Conservation (phyloP, 306 rosid species). For the Macrotyloma uniflorum region DNA sequence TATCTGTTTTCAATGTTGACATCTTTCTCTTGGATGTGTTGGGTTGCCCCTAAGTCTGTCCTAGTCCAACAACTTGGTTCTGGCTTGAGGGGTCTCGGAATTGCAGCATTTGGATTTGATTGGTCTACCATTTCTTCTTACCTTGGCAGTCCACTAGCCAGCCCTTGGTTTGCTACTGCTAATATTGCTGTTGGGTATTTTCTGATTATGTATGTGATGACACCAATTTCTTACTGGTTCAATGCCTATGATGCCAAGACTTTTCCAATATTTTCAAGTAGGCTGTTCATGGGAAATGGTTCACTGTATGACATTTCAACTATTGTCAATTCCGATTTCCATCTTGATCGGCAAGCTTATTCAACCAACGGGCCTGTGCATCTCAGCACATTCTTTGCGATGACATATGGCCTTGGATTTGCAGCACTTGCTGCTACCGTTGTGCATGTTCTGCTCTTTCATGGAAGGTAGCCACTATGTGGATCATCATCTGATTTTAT, state of each 20-base stretch:
- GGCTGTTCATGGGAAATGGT: conserved; percentile 67
- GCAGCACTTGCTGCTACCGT: conserved; percentile 78
- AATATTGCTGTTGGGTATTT: conserved; percentile 63
- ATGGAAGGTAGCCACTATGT: conserved; percentile 57
- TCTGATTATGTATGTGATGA: conserved; percentile 70
- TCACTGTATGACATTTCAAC: conserved; percentile 51
- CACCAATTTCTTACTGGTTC: conserved; percentile 62
- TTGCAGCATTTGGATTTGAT: conserved; percentile 75
- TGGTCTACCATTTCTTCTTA: conserved; percentile 76
- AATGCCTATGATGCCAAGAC: conserved; percentile 62
- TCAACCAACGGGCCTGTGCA: conserved; percentile 55
- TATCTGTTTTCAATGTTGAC: conserved; percentile 60
- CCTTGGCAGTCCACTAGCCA: conserved; percentile 79
- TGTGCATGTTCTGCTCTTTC: conserved; percentile 73
- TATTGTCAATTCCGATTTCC: conserved; percentile 64
- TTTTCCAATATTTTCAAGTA: conserved; percentile 66
- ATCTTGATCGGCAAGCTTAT: conserved; percentile 65
- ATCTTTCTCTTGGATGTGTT: conserved; percentile 77
- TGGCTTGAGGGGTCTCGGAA: conserved; percentile 76
- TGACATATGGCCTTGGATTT: conserved; percentile 79
- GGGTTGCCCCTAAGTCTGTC: conserved; percentile 68
- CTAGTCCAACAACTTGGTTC: conserved; percentile 76
- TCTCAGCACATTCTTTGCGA: conserved; percentile 80
- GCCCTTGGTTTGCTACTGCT: conserved; percentile 84
- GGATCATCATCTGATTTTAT: background rate